Conservation (phyloP, 257 asterid genomes). For the Rhazya stricta region DNA sequence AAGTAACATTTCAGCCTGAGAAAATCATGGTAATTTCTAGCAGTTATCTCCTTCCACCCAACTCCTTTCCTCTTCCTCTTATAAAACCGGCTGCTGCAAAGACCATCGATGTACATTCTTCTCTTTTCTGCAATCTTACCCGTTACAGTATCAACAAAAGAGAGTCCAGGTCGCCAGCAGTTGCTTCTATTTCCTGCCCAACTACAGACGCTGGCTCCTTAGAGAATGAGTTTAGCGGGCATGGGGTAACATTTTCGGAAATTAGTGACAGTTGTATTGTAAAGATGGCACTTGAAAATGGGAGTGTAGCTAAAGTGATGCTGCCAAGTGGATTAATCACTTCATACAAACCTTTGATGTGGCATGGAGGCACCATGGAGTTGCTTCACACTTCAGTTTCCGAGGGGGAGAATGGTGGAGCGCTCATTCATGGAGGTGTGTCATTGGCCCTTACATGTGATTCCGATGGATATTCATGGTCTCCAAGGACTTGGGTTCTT, state of each 20-base stretch:
- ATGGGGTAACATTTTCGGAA: conserved; percentile 48
- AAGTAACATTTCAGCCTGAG: not conserved
- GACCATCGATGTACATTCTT: conserved; percentile 10
- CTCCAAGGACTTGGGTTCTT: conserved; percentile 49
- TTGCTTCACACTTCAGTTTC: conserved; percentile 66
- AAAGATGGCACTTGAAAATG: conserved; percentile 53
- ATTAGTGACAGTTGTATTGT: conserved; percentile 42
- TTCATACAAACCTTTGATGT: conserved; percentile 68
- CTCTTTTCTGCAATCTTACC: conserved; percentile 7
- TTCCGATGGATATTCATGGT: conserved; percentile 38
- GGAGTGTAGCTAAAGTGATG: conserved; percentile 56
- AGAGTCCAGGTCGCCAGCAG: conserved; percentile 27
- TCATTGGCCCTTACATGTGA: conserved; percentile 41
- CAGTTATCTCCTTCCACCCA: conserved; percentile 20
- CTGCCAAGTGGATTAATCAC: conserved; percentile 78
- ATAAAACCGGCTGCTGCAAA: conserved; percentile 11
- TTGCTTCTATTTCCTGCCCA: conserved; percentile 26
- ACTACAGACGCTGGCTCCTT: conserved; percentile 29
- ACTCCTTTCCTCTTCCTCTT: conserved; percentile 15
- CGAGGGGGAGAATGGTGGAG: conserved; percentile 20
- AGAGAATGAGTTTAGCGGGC: conserved; percentile 34
- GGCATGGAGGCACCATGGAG: conserved; percentile 73
- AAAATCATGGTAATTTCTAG: conserved; percentile 26
- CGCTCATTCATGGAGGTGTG: conserved; percentile 59
- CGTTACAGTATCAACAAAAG: conserved; percentile 17